Evolutionary conservation across 352 stramenopile genomes (phyloP), one percentile per base, ranked within the genome.

Genomic region (Pythium aphanidermatum): DNA sequence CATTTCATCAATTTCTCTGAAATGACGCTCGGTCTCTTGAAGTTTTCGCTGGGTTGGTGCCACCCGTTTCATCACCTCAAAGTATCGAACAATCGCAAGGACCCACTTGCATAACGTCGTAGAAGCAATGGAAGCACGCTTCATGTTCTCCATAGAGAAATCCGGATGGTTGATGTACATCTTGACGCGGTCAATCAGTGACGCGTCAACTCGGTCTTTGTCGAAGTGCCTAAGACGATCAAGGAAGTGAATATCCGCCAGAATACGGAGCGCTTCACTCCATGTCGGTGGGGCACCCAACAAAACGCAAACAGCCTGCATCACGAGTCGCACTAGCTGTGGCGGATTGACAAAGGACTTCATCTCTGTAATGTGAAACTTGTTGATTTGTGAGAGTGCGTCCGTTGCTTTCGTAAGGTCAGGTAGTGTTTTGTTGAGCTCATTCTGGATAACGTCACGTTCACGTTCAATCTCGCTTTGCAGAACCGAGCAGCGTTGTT

Each of bases 81-180:
- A 81, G 56, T 88, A 88, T 7, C 61, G 60, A 14, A 85, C 70
- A 3, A 88, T 59, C 1, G 76, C 67, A 12, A 88, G 55, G 3
- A 88, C 74, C 76, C 76, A 88, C 37, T 84, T 82, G 35, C 67
- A 85, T 9, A 88, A 46, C 16, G 76, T 86, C 30, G 76, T 86
- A 0, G 74, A 81, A 10, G 76, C 76, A 21, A 85, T 47, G 2
- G 76, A 88, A 1, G 76, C 74, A 13, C 71, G 62, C 31, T 82
- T 76, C 73, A 88, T 86, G 35, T 82, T 79, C n/a, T 85, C 67
- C 61, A 86, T 79, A 3, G 70, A 85, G 32, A 88, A 88, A 26
- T 86, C 74, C 0, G 76, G 76, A 28, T 88, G 76, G 34, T 82
- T 76, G 20, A 78, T 51, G 51, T 81, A 80, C 33, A 82, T 59